Base-by-base conservation (phyloP, 148 eudicot genomes). In the Linanthus parryae region DNA sequence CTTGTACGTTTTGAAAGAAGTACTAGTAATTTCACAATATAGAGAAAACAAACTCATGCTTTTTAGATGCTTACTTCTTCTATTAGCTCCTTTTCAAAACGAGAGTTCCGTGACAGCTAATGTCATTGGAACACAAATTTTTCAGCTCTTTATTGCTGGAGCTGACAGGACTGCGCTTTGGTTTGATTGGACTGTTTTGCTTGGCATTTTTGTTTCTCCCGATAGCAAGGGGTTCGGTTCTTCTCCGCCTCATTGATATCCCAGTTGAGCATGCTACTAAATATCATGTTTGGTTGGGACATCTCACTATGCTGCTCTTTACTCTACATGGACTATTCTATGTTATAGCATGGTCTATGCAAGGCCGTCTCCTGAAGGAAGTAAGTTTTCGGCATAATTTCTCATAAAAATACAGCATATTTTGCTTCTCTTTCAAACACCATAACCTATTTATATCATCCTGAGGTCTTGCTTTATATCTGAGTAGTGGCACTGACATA, bases 221-320 rank as follows among this genome's bases (percentile, higher is more conserved):
- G 1, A 59, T 89, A 48, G 67, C 97, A 33, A 75, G 95, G 44
- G 97, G 97, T 25, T 89, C 97, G 0, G 44, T 82, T 52, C 81
- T 89, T 40, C 82, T 85, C 18, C 88, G 81, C 10, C 72, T 82
- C 41, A 55, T 85, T 56, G 69, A 82, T 49, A 82, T 89, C 42
- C 95, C 95, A 19, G 85, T 82, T 68, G 97, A 89, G 73, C 91
- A 85, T 57, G 95, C 88, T 22, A 71, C 81, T 15, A 66, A 80
- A 55, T 89, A 89, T 63, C 97, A 89, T 59, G 83, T 89, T 20
- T 85, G 97, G 97, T 69, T 89, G 72, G 97, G 95, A 52, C 95
- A 89, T 69, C 78, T 85, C 21, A 85, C 97, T 15, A 77, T 85
- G 91, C 2, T 40, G 9, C 34, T 89, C 39, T 89, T 89, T 58